Evolutionary conservation across 306 rosid genomes (phyloP).

Genomic region (Rubus idaeus): DNA sequence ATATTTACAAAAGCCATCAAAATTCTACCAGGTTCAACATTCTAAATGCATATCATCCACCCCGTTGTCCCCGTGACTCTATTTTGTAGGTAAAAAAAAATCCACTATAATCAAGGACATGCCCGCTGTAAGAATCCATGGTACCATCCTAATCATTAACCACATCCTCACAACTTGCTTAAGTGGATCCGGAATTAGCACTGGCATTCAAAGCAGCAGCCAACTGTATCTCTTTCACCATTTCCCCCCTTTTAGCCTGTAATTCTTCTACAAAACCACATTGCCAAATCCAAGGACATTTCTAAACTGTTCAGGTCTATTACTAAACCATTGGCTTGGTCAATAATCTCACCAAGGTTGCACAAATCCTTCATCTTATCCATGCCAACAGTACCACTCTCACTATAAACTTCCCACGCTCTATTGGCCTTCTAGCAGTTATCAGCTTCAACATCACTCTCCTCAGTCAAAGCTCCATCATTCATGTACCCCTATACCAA

Average conservation of each 20-base stretch:
- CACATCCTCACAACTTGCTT: slow-evolving; percentile 37
- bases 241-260: slow-evolving; percentile 55
- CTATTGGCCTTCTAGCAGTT: slow-evolving; percentile 68
- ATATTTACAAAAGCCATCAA: background rate
- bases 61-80: background rate
- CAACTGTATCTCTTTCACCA: slow-evolving; percentile 59
- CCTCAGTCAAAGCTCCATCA: slow-evolving; percentile 39
- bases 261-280: slow-evolving; percentile 58
- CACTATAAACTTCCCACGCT: slow-evolving; percentile 57
- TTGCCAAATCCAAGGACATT: slow-evolving; percentile 49
- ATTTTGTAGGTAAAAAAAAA: slow-evolving; percentile 2
- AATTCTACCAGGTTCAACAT: background rate
- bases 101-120: slow-evolving; percentile 34
- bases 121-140: slow-evolving; percentile 30
- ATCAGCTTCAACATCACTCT: slow-evolving; percentile 60
- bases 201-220: slow-evolving; percentile 46
- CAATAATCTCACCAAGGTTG: slow-evolving; percentile 40
- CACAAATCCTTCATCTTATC: slow-evolving; percentile 50
- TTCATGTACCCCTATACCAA: slow-evolving; percentile 39
- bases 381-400: slow-evolving; percentile 52
- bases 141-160: background rate
- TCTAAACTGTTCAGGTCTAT: slow-evolving; percentile 47
- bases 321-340: slow-evolving; percentile 34
- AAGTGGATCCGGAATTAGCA: slow-evolving; percentile 45
- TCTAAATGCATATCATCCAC: background rate